Base-by-base conservation (phyloP, 2,329 filamentous ascomycete species). In the Macrophomina tecta region DNA sequence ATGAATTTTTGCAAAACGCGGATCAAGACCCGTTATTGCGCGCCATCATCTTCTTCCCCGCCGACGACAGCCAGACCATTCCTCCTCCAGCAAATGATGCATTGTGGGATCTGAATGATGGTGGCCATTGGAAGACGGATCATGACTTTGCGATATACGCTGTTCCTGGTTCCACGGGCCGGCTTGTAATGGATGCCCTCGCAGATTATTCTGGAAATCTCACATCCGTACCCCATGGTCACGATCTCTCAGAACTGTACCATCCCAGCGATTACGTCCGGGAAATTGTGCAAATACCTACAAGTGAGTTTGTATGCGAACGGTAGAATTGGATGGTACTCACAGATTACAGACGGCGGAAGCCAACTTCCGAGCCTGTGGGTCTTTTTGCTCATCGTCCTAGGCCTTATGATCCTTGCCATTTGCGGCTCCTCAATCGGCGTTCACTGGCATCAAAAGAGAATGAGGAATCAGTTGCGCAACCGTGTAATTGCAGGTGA, bases 111-210 rank as follows among this genome's bases (percentile, higher is more conserved):
- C 81, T 97, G 18, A 81, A 87, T 16, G 91, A 93, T 74, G 84
- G 84, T 14, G 87, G 85, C 12, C 81, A 81, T n/a, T 97, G 93
- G 93, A 90, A 88, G 75, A 78, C 80, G 1, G 79, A 83, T n/a
- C 90, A 90, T 73, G 83, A 85, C 34, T 97, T 89, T 72, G 94
- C 94, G 0, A 88, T 97, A 12, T 97, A 95, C 78, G 93, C 92
- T 48, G 82, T 98, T 16, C 86, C 92, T 0, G 89, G 91, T 6
- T 78, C 82, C 9, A 84, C 87, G 23, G 94, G 93, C 28, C 77
- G 81, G 12, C 81, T 84, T 40, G 85, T 97, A 78, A 90, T 97
- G 84, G 76, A 85, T 8, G 86, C 92, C 74, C 82, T 96, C 46
- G 87, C 88, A 46, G 80, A 86, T 30, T 97, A 97, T 77, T 96